phyloP scores from a whole-genome alignment of 192 early-diverging fungal genomes.

The Coemansia sp. region DNA sequence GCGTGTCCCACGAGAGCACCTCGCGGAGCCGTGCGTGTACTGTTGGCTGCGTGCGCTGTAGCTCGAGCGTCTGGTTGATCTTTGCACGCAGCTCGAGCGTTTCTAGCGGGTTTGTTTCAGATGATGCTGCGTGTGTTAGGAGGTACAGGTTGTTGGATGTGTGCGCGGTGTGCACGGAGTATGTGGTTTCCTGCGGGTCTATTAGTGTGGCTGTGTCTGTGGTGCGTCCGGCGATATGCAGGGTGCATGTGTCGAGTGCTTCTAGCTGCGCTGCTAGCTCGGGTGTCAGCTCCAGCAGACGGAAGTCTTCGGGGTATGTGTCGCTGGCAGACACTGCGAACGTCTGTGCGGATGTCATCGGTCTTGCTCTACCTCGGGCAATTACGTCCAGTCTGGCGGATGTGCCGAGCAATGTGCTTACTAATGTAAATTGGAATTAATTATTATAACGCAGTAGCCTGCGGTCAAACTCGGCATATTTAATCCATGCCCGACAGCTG shows the following conservation, averaged over 20 bases:
- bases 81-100: conserved; percentile 26
- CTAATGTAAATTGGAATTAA: too few relatives aligned
- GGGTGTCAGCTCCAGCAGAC: conserved; percentile 39
- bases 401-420: too few relatives aligned
- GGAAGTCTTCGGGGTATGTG: conserved; percentile 45
- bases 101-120: background rate
- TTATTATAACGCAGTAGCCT: too few relatives aligned
- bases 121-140: background rate
- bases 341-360: conserved; percentile 9
- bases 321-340: conserved; percentile 31
- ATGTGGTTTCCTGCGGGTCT: conserved; percentile 22
- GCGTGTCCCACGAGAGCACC: conserved; percentile 35
- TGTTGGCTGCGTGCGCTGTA: conserved; percentile 31
- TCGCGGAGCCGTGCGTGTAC: conserved; percentile 33
- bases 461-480: too few relatives aligned
- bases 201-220: conserved; percentile 32
- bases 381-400: background rate
- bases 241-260: background rate
- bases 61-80: conserved; percentile 48
- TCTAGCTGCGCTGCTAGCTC: conserved; percentile 39
- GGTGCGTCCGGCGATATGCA: conserved; percentile 37
- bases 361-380: background rate
- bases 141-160: conserved; percentile 51
- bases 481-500: too few relatives aligned
- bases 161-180: conserved; percentile 41